Conservation (phyloP, 352 stramenopile species). For the Thalassiosira delicatula region DNA sequence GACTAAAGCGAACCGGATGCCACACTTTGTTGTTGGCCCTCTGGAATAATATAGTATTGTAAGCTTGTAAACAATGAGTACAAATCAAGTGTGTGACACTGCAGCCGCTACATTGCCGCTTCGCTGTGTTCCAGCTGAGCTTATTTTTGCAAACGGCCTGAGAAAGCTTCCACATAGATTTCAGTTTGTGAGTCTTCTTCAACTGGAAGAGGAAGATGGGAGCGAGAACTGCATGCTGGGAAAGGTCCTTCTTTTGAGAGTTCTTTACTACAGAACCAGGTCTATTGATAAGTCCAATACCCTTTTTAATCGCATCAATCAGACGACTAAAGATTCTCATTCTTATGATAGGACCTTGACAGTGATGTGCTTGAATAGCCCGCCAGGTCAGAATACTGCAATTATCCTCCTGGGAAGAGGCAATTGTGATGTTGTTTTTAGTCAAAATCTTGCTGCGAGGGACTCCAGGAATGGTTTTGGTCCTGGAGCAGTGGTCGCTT, state of each 20-base stretch:
- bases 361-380: neutral
- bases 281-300: neutral
- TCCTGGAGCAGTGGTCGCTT: slow-evolving; percentile 3
- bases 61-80: too few relatives aligned
- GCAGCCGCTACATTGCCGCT: too few relatives aligned
- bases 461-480: neutral
- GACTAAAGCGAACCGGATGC: too few relatives aligned
- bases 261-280: neutral
- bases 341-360: neutral
- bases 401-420: neutral
- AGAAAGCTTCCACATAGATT: neutral
- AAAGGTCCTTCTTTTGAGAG: neutral
- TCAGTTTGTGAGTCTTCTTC: neutral
- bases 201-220: neutral
- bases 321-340: neutral
- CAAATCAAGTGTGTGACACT: too few relatives aligned
- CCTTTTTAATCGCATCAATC: neutral
- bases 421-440: neutral
- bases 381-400: neutral
- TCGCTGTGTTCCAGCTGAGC: neutral
- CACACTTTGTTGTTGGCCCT: too few relatives aligned
- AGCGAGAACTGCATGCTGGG: neutral
- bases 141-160: neutral
- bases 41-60: too few relatives aligned
- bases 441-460: neutral